A percentile compares a stretch with the other conserved stretches of the same genome.
These are phyloP conservation scores for Mucor irregularis DNA, from an alignment of 371 early-diverging fungal species.

Conservation along the genomic window DNA sequence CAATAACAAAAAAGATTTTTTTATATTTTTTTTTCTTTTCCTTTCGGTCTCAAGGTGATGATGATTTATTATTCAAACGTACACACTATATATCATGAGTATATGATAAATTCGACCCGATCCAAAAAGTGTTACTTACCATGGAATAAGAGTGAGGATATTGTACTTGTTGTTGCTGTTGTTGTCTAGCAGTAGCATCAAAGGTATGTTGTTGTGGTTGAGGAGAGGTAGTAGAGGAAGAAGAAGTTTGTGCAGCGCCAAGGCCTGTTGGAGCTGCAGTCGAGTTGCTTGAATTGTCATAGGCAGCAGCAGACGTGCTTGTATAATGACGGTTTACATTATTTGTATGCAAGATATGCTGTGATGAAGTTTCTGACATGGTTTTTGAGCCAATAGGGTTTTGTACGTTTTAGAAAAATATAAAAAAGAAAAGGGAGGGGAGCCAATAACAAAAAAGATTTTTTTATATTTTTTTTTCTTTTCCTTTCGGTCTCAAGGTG, in stretches of 20 bases:
- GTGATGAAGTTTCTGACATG: not conserved
- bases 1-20: not conserved
- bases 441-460: constrained; percentile 2
- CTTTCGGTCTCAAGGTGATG: not conserved
- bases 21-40: not conserved
- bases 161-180: not conserved
- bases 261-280: not conserved
- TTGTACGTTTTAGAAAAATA: not conserved
- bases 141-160: not conserved
- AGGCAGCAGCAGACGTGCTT: not conserved
- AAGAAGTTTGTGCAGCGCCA: too few relatives aligned
- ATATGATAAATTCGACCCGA: too few relatives aligned
- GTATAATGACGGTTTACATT: too few relatives aligned
- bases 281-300: not conserved
- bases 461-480: not conserved
- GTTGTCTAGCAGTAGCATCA: too few relatives aligned
- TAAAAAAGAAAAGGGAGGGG: not conserved
- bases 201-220: not conserved
- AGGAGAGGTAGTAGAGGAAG: not conserved
- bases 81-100: too few relatives aligned
- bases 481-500: too few relatives aligned
- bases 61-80: not conserved
- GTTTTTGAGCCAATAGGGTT: not conserved
- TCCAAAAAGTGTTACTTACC: not conserved
- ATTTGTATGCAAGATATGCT: not conserved